Evolutionary conservation across 768 basidiomycete genomes (phyloP).

Genomic region (Mrakia blollopis): DNA sequence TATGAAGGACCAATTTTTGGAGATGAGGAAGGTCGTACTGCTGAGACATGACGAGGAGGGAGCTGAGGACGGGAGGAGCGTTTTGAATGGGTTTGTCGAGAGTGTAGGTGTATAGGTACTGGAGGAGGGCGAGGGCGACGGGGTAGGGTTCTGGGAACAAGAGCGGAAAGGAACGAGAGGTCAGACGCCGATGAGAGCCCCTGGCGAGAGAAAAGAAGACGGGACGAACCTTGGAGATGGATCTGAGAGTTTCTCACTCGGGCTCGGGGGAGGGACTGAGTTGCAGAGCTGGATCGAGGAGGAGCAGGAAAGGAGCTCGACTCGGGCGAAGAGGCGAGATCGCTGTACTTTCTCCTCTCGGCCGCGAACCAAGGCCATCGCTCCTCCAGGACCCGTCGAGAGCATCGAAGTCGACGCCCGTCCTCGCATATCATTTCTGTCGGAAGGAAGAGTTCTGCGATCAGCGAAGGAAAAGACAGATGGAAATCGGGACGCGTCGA

Average conservation of each 20-base stretch:
- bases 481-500: neutral
- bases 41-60: slow-evolving; percentile 73
- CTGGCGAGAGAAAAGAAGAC: neutral
- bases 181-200: neutral
- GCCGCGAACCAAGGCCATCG: slow-evolving; percentile 94
- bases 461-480: neutral
- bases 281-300: neutral
- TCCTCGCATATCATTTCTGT: slow-evolving; percentile 82
- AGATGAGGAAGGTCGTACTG: slow-evolving; percentile 76
- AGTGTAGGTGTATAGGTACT: slow-evolving; percentile 86
- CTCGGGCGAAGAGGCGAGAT: neutral
- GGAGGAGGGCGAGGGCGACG: slow-evolving; percentile 77
- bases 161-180: neutral
- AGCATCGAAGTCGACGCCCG: slow-evolving; percentile 73
- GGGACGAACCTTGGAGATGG: neutral
- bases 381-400: slow-evolving; percentile 74
- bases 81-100: slow-evolving; percentile 88
- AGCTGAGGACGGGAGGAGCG: slow-evolving; percentile 79
- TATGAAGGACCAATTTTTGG: slow-evolving; percentile 76
- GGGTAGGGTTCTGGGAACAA: slow-evolving; percentile 54
- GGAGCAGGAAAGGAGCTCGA: neutral
- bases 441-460: neutral
- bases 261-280: neutral
- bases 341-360: slow-evolving; percentile 37
- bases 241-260: slow-evolving; percentile 20